Percentiles rank a stretch among this genome's conserved stretches.
These are phyloP conservation scores for Colletotrichum graminicola DNA, from an alignment of 2,329 filamentous ascomycete genomes.

Conservation along the genomic window DNA sequence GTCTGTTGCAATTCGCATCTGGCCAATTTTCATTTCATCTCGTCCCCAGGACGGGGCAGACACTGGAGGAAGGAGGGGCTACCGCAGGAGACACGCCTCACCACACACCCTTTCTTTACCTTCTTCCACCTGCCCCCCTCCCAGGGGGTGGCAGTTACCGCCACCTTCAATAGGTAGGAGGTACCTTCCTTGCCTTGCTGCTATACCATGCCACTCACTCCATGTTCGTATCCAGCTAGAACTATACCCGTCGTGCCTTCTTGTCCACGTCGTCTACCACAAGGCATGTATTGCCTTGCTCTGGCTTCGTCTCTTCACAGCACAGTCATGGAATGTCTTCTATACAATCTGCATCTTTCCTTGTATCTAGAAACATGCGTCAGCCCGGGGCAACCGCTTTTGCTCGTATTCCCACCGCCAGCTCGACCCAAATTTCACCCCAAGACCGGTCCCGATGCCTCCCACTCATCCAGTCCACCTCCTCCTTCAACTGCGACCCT, in stretches of 20 bases:
- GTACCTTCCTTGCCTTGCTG: constrained; percentile 3
- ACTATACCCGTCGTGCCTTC: neutral
- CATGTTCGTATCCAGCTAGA: neutral
- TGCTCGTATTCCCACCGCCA: constrained; percentile 26
- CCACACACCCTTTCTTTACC: neutral
- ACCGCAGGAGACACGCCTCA: constrained; percentile 13
- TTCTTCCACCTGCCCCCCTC: neutral
- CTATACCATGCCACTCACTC: neutral
- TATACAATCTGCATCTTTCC: neutral
- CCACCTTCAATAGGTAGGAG: constrained; percentile 6
- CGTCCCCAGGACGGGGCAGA: constrained; percentile 21
- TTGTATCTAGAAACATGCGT: neutral
- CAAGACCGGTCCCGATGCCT: constrained; percentile 7
- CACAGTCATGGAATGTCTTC: neutral
- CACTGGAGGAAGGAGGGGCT: constrained; percentile 13
- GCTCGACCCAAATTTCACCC: constrained; percentile 8
- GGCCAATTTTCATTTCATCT: constrained; percentile 42
- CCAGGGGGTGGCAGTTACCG: constrained; percentile 6
- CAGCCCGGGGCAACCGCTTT: neutral
- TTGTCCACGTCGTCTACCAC: neutral
- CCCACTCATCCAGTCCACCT: neutral
- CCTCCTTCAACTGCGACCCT: constrained; percentile 25
- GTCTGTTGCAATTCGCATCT: constrained; percentile 35
- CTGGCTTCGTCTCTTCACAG: neutral
- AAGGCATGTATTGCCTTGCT: neutral